Conservation (phyloP, 2,329 filamentous ascomycete genomes). For the Xylariomycetidae sp. region DNA sequence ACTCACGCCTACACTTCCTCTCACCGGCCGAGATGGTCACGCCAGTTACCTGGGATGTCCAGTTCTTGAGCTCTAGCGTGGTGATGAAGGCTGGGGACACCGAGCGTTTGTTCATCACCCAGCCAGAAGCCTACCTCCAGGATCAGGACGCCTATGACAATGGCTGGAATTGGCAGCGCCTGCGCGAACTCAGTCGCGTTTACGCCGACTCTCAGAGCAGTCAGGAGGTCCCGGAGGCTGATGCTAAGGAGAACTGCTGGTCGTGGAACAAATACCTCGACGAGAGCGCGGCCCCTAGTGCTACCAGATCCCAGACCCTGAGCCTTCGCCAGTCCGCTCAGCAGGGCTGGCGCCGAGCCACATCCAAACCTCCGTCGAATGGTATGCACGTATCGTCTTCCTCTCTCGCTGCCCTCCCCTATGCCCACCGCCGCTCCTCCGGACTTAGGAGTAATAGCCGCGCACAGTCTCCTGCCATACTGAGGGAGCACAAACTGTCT, state of each 20-base stretch:
- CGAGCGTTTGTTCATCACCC: slow-evolving; percentile 70
- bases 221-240: slow-evolving; percentile 52
- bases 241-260: slow-evolving; percentile 64
- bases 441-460: slow-evolving; percentile 24
- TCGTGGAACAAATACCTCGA: slow-evolving; percentile 62
- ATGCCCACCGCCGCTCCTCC: no score
- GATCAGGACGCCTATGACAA: slow-evolving; percentile 47
- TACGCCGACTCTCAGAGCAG: slow-evolving; percentile 42
- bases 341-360: slow-evolving; percentile 30
- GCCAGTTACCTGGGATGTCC: slow-evolving; percentile 64
- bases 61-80: slow-evolving; percentile 65
- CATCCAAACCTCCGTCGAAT: slow-evolving; percentile 38
- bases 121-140: slow-evolving; percentile 70
- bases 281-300: slow-evolving; percentile 39
- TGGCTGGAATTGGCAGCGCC: slow-evolving; percentile 67
- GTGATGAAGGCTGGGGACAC: slow-evolving; percentile 65
- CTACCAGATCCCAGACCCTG: slow-evolving; percentile 35
- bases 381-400: slow-evolving; percentile 26
- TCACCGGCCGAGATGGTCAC: slow-evolving; percentile 69
- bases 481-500: slow-evolving; percentile 36
- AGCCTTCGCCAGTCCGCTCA: slow-evolving; percentile 38
- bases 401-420: slow-evolving; percentile 30
- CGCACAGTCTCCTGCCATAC: slow-evolving; percentile 34
- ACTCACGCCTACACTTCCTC: slow-evolving; percentile 67
- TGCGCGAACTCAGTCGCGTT: slow-evolving; percentile 58